phyloP scores from a whole-genome alignment of 495 filamentous ascomycete genomes.

The Annulohypoxylon stygium region DNA sequence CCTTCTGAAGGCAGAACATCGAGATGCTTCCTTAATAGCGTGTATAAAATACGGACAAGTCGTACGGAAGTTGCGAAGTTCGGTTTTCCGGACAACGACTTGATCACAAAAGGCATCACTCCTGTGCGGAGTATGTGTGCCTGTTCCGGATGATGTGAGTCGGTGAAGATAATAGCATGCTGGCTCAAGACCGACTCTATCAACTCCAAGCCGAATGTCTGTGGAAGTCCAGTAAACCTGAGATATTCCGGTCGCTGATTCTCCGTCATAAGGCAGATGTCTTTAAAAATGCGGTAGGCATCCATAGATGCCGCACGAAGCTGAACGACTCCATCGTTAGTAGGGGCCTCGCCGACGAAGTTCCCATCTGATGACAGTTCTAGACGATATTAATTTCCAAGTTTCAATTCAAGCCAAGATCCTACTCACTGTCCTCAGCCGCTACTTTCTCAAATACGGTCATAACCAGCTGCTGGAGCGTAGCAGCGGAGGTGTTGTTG shows the following conservation, averaged over 20 bases:
- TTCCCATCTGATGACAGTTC: constrained; percentile 64
- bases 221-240: constrained; percentile 77
- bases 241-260: constrained; percentile 84
- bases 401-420: constrained; percentile 9
- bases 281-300: constrained; percentile 87
- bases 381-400: constrained; percentile 34
- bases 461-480: constrained; percentile 92
- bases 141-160: constrained; percentile 77
- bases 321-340: constrained; percentile 70
- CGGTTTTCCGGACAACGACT: constrained; percentile 79
- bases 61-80: constrained; percentile 88
- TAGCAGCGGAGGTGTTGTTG: constrained; percentile 93
- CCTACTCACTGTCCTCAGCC: constrained; percentile 76
- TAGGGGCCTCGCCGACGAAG: constrained; percentile 70
- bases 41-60: constrained; percentile 81
- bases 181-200: constrained; percentile 90
- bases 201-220: constrained; percentile 87
- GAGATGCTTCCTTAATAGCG: constrained; percentile 81
- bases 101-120: constrained; percentile 85
- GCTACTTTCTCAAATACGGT: constrained; percentile 93
- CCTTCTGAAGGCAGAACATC: constrained; percentile 81
- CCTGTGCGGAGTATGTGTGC: constrained; percentile 80
- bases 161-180: constrained; percentile 80
- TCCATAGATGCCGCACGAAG: constrained; percentile 85
- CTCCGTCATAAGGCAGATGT: constrained; percentile 89